Base-by-base conservation (phyloP, 2,329 filamentous ascomycete species). In the Aspergillus texensis region DNA sequence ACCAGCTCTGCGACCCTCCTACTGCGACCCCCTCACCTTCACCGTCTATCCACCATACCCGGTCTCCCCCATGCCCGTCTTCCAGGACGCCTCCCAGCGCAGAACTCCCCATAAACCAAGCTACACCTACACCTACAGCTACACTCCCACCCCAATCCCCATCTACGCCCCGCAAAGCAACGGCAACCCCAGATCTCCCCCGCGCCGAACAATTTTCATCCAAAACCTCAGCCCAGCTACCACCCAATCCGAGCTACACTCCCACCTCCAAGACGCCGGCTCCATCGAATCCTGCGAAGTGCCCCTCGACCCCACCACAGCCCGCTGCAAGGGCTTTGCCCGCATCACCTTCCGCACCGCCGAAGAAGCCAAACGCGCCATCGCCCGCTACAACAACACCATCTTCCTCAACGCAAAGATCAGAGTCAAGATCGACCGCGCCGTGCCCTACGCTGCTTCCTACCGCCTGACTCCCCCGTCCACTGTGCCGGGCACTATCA, bases 291-390 rank as follows among this genome's bases (percentile, higher is more conserved):
- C 74, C 24, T 79, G 76, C 62, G 73, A 76, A 32, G 65, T 79
- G 10, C 65, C 70, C 9, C 61, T 71, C 1, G 70, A 72, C 39
- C 62, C 67, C 4, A 69, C 71, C 53, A 56, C 68, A 12, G 62
- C 66, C 12, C 63, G 67, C 26, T 69, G 67, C 19, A 69, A 68
- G 61, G 65, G 68, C 19, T 72, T 72, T 46, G 71, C 73, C 2
- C 74, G 70, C 9, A 72, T 74, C 5, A 75, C 72, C 2, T 75
- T 79, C 64, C 70, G 65, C 43, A 73, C 65, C 11, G 64, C 68
- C 14, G 77, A 79, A 0, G 76, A 79, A 39, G 78, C 78, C 5
- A 74, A 74, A 58, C 70, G 70, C n/a, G 75, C 75, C 14, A 70
- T 77, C 24, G 62, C 64, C 1, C 68, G 73, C 56, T 74, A 76